Conservation (phyloP, 306 rosid species). For the Vicia sativa region DNA sequence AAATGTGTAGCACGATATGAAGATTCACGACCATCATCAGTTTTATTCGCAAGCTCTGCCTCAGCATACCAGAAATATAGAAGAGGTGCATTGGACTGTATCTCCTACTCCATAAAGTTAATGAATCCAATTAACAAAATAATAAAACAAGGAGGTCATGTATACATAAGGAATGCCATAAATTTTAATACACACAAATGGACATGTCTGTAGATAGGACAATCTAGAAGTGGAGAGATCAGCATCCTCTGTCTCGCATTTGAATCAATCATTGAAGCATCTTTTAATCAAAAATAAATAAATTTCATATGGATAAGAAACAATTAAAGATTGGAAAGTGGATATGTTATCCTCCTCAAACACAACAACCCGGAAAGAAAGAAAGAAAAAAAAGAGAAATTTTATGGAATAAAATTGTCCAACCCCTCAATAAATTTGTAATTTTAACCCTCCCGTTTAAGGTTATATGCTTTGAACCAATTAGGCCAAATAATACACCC, state of each 20-base stretch:
- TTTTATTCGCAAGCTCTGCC: constrained; percentile 63
- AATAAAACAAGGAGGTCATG: not conserved
- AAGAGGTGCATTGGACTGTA: constrained; percentile 66
- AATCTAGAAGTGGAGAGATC: not conserved
- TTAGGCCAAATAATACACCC: too few relatives aligned
- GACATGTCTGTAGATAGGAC: not conserved
- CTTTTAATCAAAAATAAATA: not conserved
- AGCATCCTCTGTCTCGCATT: not conserved
- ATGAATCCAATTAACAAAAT: constrained; percentile 27
- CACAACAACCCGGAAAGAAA: not conserved
- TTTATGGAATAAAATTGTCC: constrained; percentile 4
- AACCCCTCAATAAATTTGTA: constrained; percentile 13
- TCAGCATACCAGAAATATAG: constrained; percentile 94
- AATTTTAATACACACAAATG: constrained; percentile 1
- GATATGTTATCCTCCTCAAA: not conserved
- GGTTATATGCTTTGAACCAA: constrained; percentile 11
- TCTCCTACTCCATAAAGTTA: constrained; percentile 58
- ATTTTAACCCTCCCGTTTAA: not conserved
- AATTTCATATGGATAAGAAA: not conserved
- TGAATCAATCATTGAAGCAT: constrained; percentile 14
- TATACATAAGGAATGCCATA: constrained; percentile 3
- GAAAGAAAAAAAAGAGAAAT: constrained; percentile 1
- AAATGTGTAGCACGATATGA: constrained; percentile 67
- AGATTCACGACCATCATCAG: constrained; percentile 44
- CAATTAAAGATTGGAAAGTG: not conserved